Evolutionary conservation across 2,329 filamentous ascomycete species (phyloP).

Genomic region (Alternaria infectoria): DNA sequence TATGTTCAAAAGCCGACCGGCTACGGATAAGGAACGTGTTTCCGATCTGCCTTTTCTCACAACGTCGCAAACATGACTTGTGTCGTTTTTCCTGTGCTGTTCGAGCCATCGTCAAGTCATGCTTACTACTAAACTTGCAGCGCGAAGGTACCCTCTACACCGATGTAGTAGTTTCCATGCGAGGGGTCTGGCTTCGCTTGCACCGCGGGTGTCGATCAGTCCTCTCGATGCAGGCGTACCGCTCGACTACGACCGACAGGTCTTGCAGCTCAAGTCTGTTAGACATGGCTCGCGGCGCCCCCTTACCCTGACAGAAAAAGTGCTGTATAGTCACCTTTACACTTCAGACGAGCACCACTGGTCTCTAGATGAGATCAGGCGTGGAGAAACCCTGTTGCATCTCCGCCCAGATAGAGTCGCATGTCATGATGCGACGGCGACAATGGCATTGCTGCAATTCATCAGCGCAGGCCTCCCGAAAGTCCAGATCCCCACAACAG

Average conservation of each 20-base stretch:
- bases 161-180: background rate
- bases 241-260: slow-evolving; percentile 15
- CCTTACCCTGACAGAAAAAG: background rate
- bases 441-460: slow-evolving; percentile 53
- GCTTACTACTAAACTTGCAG: background rate
- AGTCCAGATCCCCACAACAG: slow-evolving; percentile 49
- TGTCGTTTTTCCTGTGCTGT: background rate
- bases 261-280: slow-evolving; percentile 14
- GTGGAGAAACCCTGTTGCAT: slow-evolving; percentile 32
- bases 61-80: background rate
- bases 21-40: background rate
- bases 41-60: background rate
- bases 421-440: slow-evolving; percentile 53
- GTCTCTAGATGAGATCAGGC: slow-evolving; percentile 36
- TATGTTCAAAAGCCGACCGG: background rate
- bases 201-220: slow-evolving; percentile 17
- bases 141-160: background rate
- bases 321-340: slow-evolving; percentile 12
- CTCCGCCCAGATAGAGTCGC: slow-evolving; percentile 51
- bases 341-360: slow-evolving; percentile 22
- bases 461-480: slow-evolving; percentile 51
- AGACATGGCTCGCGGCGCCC: slow-evolving; percentile 24
- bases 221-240: slow-evolving; percentile 12
- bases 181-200: slow-evolving; percentile 7
- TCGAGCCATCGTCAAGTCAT: background rate